Evolutionary conservation across 208 protist species (phyloP), one percentile per base, ranked within the genome.

Genomic region (Acanthamoeba sp.): DNA sequence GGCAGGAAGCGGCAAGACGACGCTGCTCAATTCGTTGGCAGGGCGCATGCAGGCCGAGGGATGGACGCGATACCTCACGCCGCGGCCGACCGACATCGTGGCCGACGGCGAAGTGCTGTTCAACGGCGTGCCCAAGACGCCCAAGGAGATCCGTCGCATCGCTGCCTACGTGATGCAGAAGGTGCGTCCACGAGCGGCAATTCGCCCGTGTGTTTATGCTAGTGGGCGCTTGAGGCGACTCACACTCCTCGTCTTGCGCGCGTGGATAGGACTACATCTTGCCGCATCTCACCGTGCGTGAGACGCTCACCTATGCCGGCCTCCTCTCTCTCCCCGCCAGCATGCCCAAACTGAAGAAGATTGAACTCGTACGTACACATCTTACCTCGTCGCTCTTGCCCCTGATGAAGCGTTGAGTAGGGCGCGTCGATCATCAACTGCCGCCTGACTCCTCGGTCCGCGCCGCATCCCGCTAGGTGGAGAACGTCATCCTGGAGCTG

Each of bases 251-350:
- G n/a, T n/a, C n/a, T n/a, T n/a, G 0, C 7, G 10, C 48, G 7
- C 45, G 12, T 52, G 48, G 10, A 12, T 52, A 76, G 66, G 66
- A 76, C 66, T 76, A 76, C 66, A 76, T 95, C 50, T 87, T 94
- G 27, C 20, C 40, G 5, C 24, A 78, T 29, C 88, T 96, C 29
- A 97, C 96, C n/a, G 95, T 97, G 20, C 50, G 55, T 29, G 96
- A 97, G 40, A 55, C 55, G 29, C 45, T 93, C 32, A 45, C 50
- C 45, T 82, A 69, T 20, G 40, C 55, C 29, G 89, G 36, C 6
- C 38, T 82, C 32, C 89, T 93, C 22, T 50, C 36, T 4, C 71
- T 93, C 14, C 89, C 89, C 22, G 18, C 52, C 20, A 1, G 27
- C 16, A 91, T 69, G 52, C 52, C 84, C 20, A 48, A 22, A 4